Percentiles rank a stretch among this genome's conserved stretches.
These are phyloP conservation scores for Fusarium sp. DNA, from an alignment of 2,329 filamentous ascomycete species.

Conservation along the genomic window DNA sequence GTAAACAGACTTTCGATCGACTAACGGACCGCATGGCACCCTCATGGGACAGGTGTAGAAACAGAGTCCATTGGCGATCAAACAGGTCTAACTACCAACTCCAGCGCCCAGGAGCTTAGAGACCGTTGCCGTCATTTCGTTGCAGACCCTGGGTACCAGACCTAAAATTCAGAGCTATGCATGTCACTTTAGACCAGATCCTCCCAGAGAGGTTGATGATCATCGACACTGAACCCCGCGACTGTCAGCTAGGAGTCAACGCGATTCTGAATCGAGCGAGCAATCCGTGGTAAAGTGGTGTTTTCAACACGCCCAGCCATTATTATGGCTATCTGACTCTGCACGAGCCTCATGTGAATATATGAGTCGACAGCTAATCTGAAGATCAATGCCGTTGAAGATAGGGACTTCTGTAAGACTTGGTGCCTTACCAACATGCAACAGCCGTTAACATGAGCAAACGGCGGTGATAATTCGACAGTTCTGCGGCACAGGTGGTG, in stretches of 20 bases:
- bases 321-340: background rate
- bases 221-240: slow-evolving; percentile 5
- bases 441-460: background rate
- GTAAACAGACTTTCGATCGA: slow-evolving; percentile 33
- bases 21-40: slow-evolving; percentile 19
- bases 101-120: background rate
- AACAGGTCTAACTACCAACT: slow-evolving; percentile 3
- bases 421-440: background rate
- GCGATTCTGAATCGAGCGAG: background rate
- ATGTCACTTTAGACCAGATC: slow-evolving; percentile 32
- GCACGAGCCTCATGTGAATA: background rate
- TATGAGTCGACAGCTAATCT: background rate
- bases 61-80: slow-evolving; percentile 12
- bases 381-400: background rate
- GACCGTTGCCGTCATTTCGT: slow-evolving; percentile 31
- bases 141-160: slow-evolving; percentile 1
- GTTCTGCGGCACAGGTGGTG: background rate
- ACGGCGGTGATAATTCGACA: slow-evolving; percentile 7
- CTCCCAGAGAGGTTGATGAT: slow-evolving; percentile 10
- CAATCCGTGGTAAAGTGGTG: slow-evolving; percentile 2
- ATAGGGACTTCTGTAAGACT: background rate
- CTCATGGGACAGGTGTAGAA: slow-evolving; percentile 6
- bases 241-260: background rate
- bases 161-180: slow-evolving; percentile 26
- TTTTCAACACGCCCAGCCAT: background rate